These are phyloP conservation scores for Mycotypha africana DNA, from an alignment of 371 early-diverging fungal species.

Conservation along the genomic window DNA sequence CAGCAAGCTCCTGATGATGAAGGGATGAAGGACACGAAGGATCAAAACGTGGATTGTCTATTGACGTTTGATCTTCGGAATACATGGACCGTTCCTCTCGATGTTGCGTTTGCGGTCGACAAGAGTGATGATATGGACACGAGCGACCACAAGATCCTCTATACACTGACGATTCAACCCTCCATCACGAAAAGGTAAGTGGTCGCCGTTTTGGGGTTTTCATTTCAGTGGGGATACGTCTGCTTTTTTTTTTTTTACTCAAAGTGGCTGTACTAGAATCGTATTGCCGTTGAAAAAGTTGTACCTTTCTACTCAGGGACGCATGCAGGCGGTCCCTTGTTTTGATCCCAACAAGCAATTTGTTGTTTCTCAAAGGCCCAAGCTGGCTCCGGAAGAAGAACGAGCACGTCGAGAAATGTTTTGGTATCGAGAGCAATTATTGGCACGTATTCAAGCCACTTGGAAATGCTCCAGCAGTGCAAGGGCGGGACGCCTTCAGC, in stretches of 20 bases:
- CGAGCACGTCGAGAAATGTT: conserved; percentile 56
- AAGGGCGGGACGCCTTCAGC: conserved; percentile 47
- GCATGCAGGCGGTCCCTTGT: conserved; percentile 59
- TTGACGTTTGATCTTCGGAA: conserved; percentile 78
- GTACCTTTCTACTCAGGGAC: conserved; percentile 42
- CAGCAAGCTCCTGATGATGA: conserved; percentile 3
- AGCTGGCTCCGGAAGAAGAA: conserved; percentile 48
- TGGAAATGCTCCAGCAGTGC: conserved; percentile 41
- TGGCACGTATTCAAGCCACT: conserved; percentile 47
- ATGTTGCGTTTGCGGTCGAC: too few species aligned
- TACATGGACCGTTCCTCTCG: conserved; percentile 61
- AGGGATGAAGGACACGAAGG: conserved; percentile 9
- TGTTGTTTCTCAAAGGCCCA: conserved; percentile 58
- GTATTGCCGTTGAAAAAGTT: conserved; percentile 66
- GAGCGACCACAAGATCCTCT: too few species aligned
- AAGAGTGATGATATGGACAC: too few species aligned
- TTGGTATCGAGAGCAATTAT: conserved; percentile 74
- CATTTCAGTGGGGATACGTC: too few species aligned
- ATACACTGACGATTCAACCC: conserved; percentile 33
- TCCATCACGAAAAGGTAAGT: conserved; percentile 35
- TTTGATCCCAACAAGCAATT: conserved; percentile 73
- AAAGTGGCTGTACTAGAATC: conserved; percentile 36
- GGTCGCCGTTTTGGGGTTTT: too few species aligned
- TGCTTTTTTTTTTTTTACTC: neutral
- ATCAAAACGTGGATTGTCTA: conserved; percentile 59